Evolutionary conservation across 129 eudicot genomes (phyloP).

Genomic region (Smallanthus sonchifolius): DNA sequence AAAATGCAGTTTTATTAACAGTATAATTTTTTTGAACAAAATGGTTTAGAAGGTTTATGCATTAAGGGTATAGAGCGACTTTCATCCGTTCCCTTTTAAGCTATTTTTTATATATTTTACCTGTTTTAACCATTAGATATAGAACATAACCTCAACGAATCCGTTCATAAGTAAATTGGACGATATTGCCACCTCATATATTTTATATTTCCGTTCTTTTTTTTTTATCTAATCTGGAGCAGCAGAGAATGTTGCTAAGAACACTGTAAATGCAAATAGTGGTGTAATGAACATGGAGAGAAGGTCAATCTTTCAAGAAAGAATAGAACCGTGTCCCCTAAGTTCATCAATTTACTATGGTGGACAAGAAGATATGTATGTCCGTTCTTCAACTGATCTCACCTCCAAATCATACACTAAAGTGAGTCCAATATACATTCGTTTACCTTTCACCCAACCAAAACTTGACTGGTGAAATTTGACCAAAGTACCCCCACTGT

Average conservation of each 20-base stretch:
- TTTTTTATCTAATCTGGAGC: neutral
- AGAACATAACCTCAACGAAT: neutral
- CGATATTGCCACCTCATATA: neutral
- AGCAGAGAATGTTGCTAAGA: constrained; percentile 22
- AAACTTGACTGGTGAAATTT: neutral
- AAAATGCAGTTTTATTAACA: neutral
- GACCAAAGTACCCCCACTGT: neutral
- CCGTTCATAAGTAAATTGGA: neutral
- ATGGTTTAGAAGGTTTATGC: neutral
- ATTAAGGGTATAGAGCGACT: neutral
- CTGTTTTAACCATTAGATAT: neutral
- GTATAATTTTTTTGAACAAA: neutral
- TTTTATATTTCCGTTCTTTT: neutral
- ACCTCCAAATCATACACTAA: constrained; percentile 20
- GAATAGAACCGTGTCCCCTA: constrained; percentile 39
- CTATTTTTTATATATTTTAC: neutral
- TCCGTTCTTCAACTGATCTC: constrained; percentile 29
- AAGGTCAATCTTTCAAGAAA: constrained; percentile 34
- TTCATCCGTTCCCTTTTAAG: neutral
- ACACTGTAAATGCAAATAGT: constrained; percentile 21
- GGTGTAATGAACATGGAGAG: constrained; percentile 10
- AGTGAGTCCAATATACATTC: constrained; percentile 20
- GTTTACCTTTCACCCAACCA: neutral
- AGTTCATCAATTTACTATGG: constrained; percentile 54
- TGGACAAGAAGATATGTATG: constrained; percentile 53